A percentile compares a stretch with the other conserved stretches of the same genome.
Conservation (phyloP, 2,329 filamentous ascomycete genomes). For the Pezicula carpinea region DNA sequence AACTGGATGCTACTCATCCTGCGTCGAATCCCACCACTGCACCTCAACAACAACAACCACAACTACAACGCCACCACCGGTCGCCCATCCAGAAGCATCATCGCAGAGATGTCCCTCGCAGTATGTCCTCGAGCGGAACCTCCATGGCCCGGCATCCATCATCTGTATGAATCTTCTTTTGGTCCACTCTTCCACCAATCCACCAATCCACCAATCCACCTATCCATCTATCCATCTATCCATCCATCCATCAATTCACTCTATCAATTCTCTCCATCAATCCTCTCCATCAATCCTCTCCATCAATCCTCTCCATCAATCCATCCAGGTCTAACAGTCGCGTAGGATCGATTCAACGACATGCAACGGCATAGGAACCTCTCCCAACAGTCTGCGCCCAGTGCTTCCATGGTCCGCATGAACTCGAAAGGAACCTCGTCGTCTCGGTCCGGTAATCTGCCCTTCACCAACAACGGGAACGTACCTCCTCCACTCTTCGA, state of each 20-base stretch:
- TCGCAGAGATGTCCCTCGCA: slow-evolving; percentile 21
- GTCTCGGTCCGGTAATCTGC: slow-evolving; percentile 18
- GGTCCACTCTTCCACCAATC: slow-evolving; percentile 7
- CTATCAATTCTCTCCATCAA: slow-evolving; percentile 1
- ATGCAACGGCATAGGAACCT: slow-evolving; percentile 15
- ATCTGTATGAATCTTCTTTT: slow-evolving; percentile 19
- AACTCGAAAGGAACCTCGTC: slow-evolving; percentile 24
- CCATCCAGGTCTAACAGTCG: neutral
- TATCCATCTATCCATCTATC: too few relatives aligned
- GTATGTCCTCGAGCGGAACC: slow-evolving; percentile 24
- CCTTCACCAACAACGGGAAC: slow-evolving; percentile 21
- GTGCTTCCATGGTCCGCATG: slow-evolving; percentile 20
- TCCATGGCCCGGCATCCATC: slow-evolving; percentile 23
- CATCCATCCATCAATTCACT: slow-evolving; percentile 14
- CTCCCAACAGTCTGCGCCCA: slow-evolving; percentile 24
- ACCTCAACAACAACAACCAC: slow-evolving; percentile 10
- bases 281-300: slow-evolving; percentile 13
- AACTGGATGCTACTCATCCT: slow-evolving; percentile 22
- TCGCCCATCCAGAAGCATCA: slow-evolving; percentile 24
- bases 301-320: too few relatives aligned
- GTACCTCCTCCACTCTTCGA: slow-evolving; percentile 21
- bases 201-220: slow-evolving; percentile 14
- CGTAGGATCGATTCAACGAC: slow-evolving; percentile 23
- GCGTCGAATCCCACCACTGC: slow-evolving; percentile 6
- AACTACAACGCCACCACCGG: slow-evolving; percentile 13